Evolutionary conservation across 495 filamentous ascomycete species (phyloP).

Genomic region (Hypoxylon intermedium): DNA sequence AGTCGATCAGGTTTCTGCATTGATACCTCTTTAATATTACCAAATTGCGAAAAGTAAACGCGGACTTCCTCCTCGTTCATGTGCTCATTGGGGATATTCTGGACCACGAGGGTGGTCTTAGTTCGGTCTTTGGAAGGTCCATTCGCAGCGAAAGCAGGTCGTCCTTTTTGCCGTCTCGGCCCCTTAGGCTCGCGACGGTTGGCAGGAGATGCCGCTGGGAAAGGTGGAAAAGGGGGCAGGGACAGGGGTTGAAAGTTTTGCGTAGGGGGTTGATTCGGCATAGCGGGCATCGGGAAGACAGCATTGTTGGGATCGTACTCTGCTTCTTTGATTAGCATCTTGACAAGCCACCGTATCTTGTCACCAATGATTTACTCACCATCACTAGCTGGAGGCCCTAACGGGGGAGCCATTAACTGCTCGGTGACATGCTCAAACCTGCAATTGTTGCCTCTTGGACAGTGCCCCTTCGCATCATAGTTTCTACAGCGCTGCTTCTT

Average conservation of each 20-base stretch:
- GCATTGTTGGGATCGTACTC: slow-evolving; percentile 89
- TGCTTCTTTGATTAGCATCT: slow-evolving; percentile 41
- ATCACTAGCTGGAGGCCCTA: slow-evolving; percentile 27
- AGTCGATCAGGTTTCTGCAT: slow-evolving; percentile 80
- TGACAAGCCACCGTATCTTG: not conserved
- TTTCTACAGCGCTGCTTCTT: slow-evolving; percentile 74
- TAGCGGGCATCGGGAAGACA: slow-evolving; percentile 44
- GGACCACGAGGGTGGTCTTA: slow-evolving; percentile 84
- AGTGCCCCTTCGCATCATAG: slow-evolving; percentile 89
- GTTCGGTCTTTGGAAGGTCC: slow-evolving; percentile 77
- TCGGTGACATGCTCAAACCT: slow-evolving; percentile 81
- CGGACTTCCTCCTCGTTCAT: slow-evolving; percentile 76
- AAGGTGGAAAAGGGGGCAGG: slow-evolving; percentile 12
- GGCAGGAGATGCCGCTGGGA: slow-evolving; percentile 1
- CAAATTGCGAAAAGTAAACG: slow-evolving; percentile 86
- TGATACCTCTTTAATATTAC: slow-evolving; percentile 72
- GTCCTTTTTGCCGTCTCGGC: slow-evolving; percentile 47
- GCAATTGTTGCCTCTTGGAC: slow-evolving; percentile 77
- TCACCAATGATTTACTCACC: slow-evolving; percentile 50
- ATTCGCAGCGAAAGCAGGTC: slow-evolving; percentile 74
- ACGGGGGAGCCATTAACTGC: slow-evolving; percentile 59
- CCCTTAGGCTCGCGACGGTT: slow-evolving; percentile 55
- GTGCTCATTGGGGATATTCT: slow-evolving; percentile 89
- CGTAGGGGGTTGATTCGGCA: slow-evolving; percentile 12
- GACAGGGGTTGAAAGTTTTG: slow-evolving; percentile 12